Evolutionary conservation across 2,329 filamentous ascomycete genomes (phyloP).

Genomic region (Seiridium unicorne): DNA sequence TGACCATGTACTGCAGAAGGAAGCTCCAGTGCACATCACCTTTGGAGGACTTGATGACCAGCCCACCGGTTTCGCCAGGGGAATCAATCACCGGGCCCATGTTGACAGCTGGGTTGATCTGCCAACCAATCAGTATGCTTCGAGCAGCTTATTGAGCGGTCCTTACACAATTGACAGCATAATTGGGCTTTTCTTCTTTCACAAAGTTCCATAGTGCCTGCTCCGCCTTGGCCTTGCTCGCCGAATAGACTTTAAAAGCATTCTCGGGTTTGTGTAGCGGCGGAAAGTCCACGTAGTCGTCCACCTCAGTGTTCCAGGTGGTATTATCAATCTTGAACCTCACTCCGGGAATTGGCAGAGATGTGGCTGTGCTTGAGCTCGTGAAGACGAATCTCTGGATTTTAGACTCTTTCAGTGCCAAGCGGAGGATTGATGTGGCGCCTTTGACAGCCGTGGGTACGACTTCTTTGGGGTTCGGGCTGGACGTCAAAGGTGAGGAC

Average conservation of each 20-base stretch:
- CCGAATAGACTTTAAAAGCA: conserved; percentile 22
- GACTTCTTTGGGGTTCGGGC: conserved; percentile 37
- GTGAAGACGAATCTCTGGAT: conserved; percentile 33
- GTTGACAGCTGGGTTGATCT: neutral
- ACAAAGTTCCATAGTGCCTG: conserved; percentile 27
- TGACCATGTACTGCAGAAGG: neutral
- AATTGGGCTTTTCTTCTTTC: conserved; percentile 21
- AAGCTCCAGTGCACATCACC: neutral
- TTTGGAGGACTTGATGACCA: neutral
- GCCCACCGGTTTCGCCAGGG: neutral
- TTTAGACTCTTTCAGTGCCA: conserved; percentile 35
- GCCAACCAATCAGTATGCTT: neutral
- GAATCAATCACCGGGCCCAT: neutral
- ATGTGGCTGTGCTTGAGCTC: conserved; percentile 18
- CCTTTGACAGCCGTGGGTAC: conserved; percentile 37
- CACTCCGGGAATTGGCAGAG: conserved; percentile 2
- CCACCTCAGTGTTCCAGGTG: conserved; percentile 30
- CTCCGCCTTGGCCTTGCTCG: conserved; percentile 30
- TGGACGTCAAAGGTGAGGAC: conserved; percentile 38
- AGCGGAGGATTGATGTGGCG: conserved; percentile 34
- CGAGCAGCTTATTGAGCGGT: conserved; percentile 10
- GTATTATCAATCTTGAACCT: conserved; percentile 15
- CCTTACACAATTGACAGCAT: conserved; percentile 20
- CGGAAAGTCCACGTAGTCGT: conserved; percentile 26
- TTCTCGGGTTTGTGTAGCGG: conserved; percentile 19